Percentiles rank a stretch among this genome's conserved stretches.
Evolutionary conservation across 306 rosid genomes (phyloP).

Genomic region (Psophocarpus tetragonolobus): DNA sequence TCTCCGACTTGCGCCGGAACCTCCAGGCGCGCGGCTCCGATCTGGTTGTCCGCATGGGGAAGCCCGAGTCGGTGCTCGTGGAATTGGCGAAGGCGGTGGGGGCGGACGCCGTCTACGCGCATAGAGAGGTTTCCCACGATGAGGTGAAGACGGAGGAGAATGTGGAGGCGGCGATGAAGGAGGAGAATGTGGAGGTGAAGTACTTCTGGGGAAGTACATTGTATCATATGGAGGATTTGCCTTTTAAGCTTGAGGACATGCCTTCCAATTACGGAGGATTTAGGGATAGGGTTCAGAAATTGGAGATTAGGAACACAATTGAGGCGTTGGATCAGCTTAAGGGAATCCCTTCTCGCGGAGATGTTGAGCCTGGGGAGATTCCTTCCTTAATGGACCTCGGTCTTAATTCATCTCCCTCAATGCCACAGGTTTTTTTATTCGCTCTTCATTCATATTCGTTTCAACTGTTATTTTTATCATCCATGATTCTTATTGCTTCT

Average conservation of each 20-base stretch:
- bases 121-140: conserved; percentile 81
- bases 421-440: conserved; percentile 59
- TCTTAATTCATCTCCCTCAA: conserved; percentile 68
- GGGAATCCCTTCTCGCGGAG: conserved; percentile 84
- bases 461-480: background rate
- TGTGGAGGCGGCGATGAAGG: conserved; percentile 73
- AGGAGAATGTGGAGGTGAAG: conserved; percentile 85
- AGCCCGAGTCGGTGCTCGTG: conserved; percentile 72
- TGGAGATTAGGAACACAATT: conserved; percentile 78
- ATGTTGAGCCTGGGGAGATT: conserved; percentile 86
- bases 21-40: conserved; percentile 86
- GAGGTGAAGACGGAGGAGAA: conserved; percentile 81
- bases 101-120: conserved; percentile 78
- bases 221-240: conserved; percentile 84
- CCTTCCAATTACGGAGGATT: conserved; percentile 82
- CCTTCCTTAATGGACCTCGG: conserved; percentile 85
- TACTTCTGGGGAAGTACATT: conserved; percentile 95
- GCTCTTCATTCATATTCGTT: background rate
- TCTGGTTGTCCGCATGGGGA: conserved; percentile 81
- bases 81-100: conserved; percentile 88
- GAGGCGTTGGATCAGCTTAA: conserved; percentile 91
- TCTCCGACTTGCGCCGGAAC: conserved; percentile 67
- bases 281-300: conserved; percentile 71
- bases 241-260: conserved; percentile 83
- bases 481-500: conserved; percentile 31